These are phyloP conservation scores for Botrytis porri DNA, from an alignment of 2,329 filamentous ascomycete species.

Conservation along the genomic window DNA sequence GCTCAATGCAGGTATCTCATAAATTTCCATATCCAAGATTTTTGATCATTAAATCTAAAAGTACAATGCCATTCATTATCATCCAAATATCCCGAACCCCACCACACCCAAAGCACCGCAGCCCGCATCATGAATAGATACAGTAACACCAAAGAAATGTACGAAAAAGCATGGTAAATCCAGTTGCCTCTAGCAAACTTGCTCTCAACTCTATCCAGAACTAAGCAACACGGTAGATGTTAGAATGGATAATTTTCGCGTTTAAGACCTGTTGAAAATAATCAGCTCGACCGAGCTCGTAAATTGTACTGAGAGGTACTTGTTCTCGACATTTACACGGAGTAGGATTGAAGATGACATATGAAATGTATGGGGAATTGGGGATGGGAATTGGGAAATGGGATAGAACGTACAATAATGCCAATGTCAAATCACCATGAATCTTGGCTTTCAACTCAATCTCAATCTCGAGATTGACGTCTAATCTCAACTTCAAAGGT, in stretches of 20 bases:
- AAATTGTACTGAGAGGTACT: constrained; percentile 12
- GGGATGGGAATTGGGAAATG: neutral
- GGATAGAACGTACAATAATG: constrained; percentile 31
- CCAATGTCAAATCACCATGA: constrained; percentile 74
- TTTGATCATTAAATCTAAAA: constrained; percentile 9
- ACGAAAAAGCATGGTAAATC: neutral
- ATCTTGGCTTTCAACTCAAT: constrained; percentile 78
- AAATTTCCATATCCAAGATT: neutral
- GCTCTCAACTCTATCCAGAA: constrained; percentile 10
- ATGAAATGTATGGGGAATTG: neutral
- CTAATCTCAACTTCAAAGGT: constrained; percentile 65
- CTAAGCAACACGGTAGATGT: constrained; percentile 12
- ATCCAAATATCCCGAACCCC: constrained; percentile 1
- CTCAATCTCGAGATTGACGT: constrained; percentile 76
- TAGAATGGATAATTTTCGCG: constrained; percentile 1
- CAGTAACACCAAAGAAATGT: neutral
- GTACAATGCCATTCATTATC: constrained; percentile 17
- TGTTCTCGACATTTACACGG: constrained; percentile 6
- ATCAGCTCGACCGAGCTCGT: constrained; percentile 17
- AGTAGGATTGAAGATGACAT: neutral
- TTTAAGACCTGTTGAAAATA: constrained; percentile 16
- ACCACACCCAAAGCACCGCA: constrained; percentile 6
- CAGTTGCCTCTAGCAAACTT: neutral
- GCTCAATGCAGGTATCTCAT: neutral
- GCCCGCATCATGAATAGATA: neutral